Conservation (phyloP, 2,329 filamentous ascomycete species). For the Fusarium redolens region DNA sequence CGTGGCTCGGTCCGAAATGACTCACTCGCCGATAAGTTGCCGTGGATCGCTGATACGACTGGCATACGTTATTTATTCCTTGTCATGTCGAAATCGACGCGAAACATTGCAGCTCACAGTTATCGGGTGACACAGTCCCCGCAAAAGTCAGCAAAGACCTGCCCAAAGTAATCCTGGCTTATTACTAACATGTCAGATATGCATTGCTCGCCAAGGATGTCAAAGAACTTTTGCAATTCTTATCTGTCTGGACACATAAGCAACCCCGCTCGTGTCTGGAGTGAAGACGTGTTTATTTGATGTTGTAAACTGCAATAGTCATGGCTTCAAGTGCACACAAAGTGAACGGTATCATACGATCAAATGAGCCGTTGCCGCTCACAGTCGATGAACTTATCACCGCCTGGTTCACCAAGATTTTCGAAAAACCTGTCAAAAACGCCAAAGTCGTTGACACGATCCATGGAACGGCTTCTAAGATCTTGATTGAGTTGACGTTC, state of each 20-base stretch:
- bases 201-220: neutral
- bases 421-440: neutral
- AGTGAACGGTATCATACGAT: neutral
- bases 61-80: no score
- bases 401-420: slow-evolving; percentile 11
- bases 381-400: neutral
- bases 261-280: neutral
- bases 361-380: neutral
- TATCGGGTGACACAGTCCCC: neutral
- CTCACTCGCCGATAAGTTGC: neutral
- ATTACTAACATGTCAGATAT: neutral
- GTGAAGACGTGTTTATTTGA: rapidly evolving
- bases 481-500: neutral
- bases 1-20: neutral
- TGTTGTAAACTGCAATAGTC: rapidly evolving
- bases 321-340: neutral
- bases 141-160: neutral
- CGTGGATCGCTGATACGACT: no score
- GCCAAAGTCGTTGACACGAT: neutral
- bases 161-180: rapidly evolving
- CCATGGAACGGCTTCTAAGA: slow-evolving; percentile 22
- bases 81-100: neutral
- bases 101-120: no score
- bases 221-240: neutral
- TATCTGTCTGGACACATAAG: rapidly evolving